Conservation (phyloP, 1,284 basidiomycete species). For the Cutaneotrichosporon sp. region DNA sequence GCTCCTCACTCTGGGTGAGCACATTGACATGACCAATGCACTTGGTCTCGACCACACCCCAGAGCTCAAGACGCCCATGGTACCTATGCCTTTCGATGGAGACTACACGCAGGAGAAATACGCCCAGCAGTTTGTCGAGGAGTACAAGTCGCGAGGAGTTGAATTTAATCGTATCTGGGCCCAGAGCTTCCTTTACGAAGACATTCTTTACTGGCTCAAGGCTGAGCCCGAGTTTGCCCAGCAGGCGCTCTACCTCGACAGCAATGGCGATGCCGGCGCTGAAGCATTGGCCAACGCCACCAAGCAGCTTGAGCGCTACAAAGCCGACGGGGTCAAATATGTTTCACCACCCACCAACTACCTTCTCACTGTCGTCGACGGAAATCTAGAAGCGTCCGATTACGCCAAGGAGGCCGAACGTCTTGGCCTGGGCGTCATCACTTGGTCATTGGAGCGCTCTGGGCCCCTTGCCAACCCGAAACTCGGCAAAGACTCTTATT, state of each 20-base stretch:
- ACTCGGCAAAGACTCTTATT: conserved; percentile 17
- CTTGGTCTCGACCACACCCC: conserved; percentile 21
- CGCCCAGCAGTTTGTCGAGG: conserved; percentile 17
- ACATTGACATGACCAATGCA: conserved; percentile 12
- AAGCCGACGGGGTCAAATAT: conserved; percentile 13
- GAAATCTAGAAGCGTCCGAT: conserved; percentile 13
- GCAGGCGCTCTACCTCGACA: conserved; percentile 19
- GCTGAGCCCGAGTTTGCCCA: conserved; percentile 15
- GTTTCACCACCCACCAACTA: conserved; percentile 16
- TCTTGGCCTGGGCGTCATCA: conserved; percentile 15
- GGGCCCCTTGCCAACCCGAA: conserved; percentile 7
- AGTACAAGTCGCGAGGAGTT: conserved; percentile 9
- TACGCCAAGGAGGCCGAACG: conserved; percentile 17
- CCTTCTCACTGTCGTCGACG: conserved; percentile 12
- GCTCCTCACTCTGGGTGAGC: conserved; percentile 14
- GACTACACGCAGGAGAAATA: conserved; percentile 20
- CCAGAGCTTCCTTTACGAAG: conserved; percentile 19
- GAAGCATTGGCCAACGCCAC: conserved; percentile 4
- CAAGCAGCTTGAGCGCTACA: conserved; percentile 3
- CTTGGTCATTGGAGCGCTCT: conserved; percentile 21
- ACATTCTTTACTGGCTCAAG: conserved; percentile 19
- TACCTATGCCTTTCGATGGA: conserved; percentile 19
- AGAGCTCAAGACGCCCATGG: conserved; percentile 19
- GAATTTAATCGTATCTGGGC: conserved; percentile 13
- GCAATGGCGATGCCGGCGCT: conserved; percentile 4